Base-by-base conservation (phyloP, 495 filamentous ascomycete genomes). In the Penicillium pulvis region DNA sequence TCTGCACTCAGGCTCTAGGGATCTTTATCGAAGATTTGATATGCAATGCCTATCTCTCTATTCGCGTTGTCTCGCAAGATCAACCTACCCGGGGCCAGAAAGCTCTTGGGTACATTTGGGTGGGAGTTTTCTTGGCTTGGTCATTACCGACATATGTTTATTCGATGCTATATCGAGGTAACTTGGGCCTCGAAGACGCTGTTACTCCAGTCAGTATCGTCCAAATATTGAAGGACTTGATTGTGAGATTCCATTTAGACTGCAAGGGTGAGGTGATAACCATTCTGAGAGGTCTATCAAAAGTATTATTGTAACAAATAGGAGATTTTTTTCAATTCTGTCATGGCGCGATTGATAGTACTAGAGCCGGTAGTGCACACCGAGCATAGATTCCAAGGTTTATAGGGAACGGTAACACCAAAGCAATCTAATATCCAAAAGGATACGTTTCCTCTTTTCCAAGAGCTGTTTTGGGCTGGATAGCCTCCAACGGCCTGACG, bases 361-460 rank as follows among this genome's bases (percentile, higher is more conserved):
- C 20, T 23, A 1, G 20, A 23, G 20, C 2, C 20, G 20, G 20
- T 2, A 23, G 1, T 1, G 20, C 2, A 2, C 20, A 2, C 20
- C 20, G 20, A 23, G 20, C 20, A 23, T 23, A 23, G 20, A 2
- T 1, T 28, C 28, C 28, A 7, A 28, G n/a, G n/a, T n/a, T n/a
- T n/a, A n/a, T n/a, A n/a, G n/a, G 6, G 6, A 28, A 28, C 3
- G 6, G 28, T 28, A 28, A 28, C 28, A 28, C 6, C 4, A 46
- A 2, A 23, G 20, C 23, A 28, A 30, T 30, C 19, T 28, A 49
- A 28, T 82, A 59, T 11, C 81, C 81, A 70, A 85, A 86, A 43
- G 83, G 83, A 76, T 83, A 85, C 0, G 83, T 85, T 63, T 83
- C 81, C 8, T 74, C 79, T 49, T 65, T 69, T 35, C 76, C 75